phyloP scores from a whole-genome alignment of 306 rosid species.

The Acmispon strigosus region DNA sequence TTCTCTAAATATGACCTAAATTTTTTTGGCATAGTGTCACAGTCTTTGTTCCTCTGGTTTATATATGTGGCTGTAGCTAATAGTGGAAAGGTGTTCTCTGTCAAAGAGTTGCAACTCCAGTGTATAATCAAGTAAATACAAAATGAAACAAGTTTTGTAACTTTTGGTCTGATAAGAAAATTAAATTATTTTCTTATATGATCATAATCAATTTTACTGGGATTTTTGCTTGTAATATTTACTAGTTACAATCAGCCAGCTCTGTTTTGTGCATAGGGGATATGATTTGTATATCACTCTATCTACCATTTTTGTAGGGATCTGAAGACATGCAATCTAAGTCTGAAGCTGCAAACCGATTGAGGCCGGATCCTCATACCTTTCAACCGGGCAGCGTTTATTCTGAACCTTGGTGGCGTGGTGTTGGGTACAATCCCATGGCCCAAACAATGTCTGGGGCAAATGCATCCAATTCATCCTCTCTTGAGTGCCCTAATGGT shows the following conservation, averaged over 20 bases:
- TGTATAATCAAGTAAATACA: background rate
- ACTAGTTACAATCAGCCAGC: too few relatives aligned
- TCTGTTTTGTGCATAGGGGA: background rate
- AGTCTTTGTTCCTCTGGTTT: slow-evolving; percentile 5
- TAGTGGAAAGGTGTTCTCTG: slow-evolving; percentile 6
- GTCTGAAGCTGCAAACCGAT: slow-evolving; percentile 49
- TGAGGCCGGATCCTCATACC: slow-evolving; percentile 47
- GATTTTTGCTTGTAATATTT: background rate
- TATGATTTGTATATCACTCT: background rate
- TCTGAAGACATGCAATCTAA: slow-evolving; percentile 67
- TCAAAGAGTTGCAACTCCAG: background rate
- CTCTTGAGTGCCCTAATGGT: slow-evolving; percentile 66
- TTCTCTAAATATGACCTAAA: background rate
- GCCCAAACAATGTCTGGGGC: slow-evolving; percentile 41
- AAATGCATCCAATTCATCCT: slow-evolving; percentile 62
- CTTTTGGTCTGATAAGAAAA: background rate
- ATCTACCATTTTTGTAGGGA: slow-evolving; percentile 10
- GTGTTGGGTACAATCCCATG: slow-evolving; percentile 50
- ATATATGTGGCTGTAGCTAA: slow-evolving; percentile 6
- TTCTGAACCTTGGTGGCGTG: slow-evolving; percentile 92
- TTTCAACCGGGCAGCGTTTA: slow-evolving; percentile 46
- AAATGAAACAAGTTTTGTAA: background rate
- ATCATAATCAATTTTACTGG: background rate
- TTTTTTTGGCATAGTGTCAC: background rate
- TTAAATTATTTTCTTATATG: background rate